Percentiles rank a stretch among this genome's conserved stretches.
phyloP scores from a whole-genome alignment of 2,329 filamentous ascomycete species.

The Aspergillus arachidicola region DNA sequence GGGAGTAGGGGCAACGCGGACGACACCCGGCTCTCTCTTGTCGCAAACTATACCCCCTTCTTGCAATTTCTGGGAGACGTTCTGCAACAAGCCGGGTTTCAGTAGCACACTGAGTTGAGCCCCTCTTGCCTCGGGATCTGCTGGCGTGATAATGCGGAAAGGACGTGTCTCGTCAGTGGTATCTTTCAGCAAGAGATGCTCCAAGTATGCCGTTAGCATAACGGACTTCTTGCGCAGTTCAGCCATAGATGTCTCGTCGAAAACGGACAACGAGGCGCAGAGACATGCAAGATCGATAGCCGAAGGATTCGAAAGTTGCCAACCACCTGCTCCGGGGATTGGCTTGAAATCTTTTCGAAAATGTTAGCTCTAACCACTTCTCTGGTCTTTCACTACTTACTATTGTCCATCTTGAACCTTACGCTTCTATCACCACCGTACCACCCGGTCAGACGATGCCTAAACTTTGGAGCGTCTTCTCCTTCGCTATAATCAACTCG shows the following conservation, averaged over 20 bases:
- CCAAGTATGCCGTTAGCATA: constrained; percentile 73
- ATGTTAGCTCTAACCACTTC: constrained; percentile 4
- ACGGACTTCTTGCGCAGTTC: constrained; percentile 70
- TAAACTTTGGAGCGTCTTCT: constrained; percentile 54
- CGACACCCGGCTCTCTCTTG: constrained; percentile 80
- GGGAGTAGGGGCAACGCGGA: constrained; percentile 78
- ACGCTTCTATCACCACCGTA: constrained; percentile 77
- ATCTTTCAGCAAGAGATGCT: constrained; percentile 60
- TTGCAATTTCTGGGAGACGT: constrained; percentile 65
- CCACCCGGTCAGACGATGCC: constrained; percentile 75
- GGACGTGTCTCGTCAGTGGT: constrained; percentile 39
- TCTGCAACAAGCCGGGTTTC: constrained; percentile 70
- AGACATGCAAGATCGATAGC: constrained; percentile 75
- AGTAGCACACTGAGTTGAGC: constrained; percentile 77
- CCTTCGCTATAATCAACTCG: constrained; percentile 42
- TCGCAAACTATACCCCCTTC: constrained; percentile 76
- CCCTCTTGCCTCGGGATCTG: constrained; percentile 66
- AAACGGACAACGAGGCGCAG: constrained; percentile 70
- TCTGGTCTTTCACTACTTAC: constrained; percentile 23
- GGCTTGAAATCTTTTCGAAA: constrained; percentile 64
- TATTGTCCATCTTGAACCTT: constrained; percentile 80
- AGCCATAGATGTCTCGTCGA: constrained; percentile 69
- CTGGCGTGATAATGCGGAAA: constrained; percentile 69
- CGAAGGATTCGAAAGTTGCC: constrained; percentile 78
- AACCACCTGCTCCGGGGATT: constrained; percentile 75